Evolutionary conservation across 2,329 filamentous ascomycete species (phyloP).

Genomic region (Mycosphaerella arachidis): DNA sequence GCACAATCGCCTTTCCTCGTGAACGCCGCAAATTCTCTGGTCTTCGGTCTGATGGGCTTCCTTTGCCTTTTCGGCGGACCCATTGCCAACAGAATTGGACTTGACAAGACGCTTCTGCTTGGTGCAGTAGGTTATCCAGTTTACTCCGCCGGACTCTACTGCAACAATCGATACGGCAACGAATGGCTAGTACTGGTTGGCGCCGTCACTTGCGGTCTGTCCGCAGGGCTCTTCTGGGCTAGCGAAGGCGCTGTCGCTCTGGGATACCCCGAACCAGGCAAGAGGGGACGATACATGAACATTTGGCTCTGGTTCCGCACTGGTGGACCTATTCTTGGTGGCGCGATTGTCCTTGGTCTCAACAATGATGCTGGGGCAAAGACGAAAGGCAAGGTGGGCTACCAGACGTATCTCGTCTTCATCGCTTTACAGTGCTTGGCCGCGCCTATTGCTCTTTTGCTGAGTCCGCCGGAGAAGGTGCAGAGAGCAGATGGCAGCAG

Average conservation of each 20-base stretch:
- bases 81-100: constrained; percentile 47
- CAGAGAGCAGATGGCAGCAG: constrained; percentile 40
- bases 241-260: constrained; percentile 48
- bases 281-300: constrained; percentile 46
- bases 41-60: constrained; percentile 46
- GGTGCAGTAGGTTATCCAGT: constrained; percentile 48
- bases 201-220: constrained; percentile 46
- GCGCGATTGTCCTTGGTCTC: constrained; percentile 44
- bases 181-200: constrained; percentile 51
- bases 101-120: constrained; percentile 43
- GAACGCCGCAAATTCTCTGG: constrained; percentile 50
- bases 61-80: constrained; percentile 48
- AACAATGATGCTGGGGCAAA: constrained; percentile 45
- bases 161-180: constrained; percentile 49
- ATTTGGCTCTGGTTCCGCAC: constrained; percentile 50
- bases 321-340: constrained; percentile 47
- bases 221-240: constrained; percentile 50
- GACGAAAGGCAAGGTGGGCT: constrained; percentile 33
- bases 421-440: constrained; percentile 39
- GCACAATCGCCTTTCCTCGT: constrained; percentile 50
- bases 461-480: constrained; percentile 41
- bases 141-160: constrained; percentile 47
- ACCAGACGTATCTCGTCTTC: constrained; percentile 42
- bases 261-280: constrained; percentile 29
- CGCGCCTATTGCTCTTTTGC: constrained; percentile 37